These are phyloP conservation scores for Sugiyamaella boreocaroliniensis DNA, from an alignment of 805 yeast genomes.

Conservation along the genomic window DNA sequence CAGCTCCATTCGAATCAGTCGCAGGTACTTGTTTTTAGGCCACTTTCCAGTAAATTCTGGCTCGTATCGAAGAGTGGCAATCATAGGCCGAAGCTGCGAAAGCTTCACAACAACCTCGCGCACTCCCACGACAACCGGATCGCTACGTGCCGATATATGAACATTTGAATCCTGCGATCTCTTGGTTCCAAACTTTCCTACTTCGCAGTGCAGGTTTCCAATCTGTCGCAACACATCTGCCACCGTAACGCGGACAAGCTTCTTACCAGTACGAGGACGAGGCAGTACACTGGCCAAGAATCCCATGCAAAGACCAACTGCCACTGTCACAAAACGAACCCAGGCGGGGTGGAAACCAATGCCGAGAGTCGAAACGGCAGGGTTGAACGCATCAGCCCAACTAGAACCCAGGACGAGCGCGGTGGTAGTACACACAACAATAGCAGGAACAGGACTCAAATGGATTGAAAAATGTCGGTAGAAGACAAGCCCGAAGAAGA, in stretches of 20 bases:
- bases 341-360: conserved; percentile 30
- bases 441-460: conserved; percentile 25
- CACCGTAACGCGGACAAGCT: conserved; percentile 25
- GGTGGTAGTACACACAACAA: conserved; percentile 26
- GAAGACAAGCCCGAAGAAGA: conserved; percentile 23
- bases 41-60: conserved; percentile 31
- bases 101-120: conserved; percentile 13
- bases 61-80: conserved; percentile 26
- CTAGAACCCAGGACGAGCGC: conserved; percentile 30
- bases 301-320: conserved; percentile 27
- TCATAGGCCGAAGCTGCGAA: conserved; percentile 7
- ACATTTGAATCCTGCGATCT: conserved; percentile 18
- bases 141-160: conserved; percentile 21
- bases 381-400: conserved; percentile 24
- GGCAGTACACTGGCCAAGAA: conserved; percentile 30
- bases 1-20: conserved; percentile 21
- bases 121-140: conserved; percentile 17
- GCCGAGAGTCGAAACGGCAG: conserved; percentile 19
- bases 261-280: conserved; percentile 28
- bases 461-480: conserved; percentile 29
- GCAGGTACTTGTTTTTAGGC: conserved; percentile 28
- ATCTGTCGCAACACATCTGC: conserved; percentile 22
- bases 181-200: conserved; percentile 28
- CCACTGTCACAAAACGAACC: conserved; percentile 30
- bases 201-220: conserved; percentile 26